Percentiles rank a stretch among this genome's conserved stretches.
Evolutionary conservation across 441 rosid species (phyloP).

Genomic region (Euphorbia celastroides): DNA sequence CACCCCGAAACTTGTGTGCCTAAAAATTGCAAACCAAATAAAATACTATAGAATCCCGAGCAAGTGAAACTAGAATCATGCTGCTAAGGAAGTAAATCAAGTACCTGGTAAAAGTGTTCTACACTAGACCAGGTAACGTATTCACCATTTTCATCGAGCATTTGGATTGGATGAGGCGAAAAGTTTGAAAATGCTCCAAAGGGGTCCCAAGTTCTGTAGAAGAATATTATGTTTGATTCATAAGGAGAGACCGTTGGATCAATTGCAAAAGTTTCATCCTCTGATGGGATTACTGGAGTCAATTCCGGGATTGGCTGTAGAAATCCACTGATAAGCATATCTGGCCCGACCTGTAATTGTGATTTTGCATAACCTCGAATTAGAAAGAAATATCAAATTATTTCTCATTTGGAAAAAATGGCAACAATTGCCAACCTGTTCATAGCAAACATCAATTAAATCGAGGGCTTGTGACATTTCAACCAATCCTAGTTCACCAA

Average conservation of each 20-base stretch:
- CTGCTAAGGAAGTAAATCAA: conserved; percentile 1
- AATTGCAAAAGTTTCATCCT: conserved; percentile 72
- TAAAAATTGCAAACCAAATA: conserved; percentile 22
- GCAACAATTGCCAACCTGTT: conserved; percentile 62
- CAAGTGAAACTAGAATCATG: conserved; percentile 16
- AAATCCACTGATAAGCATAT: conserved; percentile 88
- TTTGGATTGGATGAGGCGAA: conserved; percentile 82
- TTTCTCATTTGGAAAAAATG: background rate
- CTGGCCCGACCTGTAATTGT: conserved; percentile 94
- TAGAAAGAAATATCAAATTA: too few relatives aligned
- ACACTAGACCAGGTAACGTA: conserved; percentile 67
- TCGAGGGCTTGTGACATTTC: conserved; percentile 95
- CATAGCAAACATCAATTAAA: conserved; percentile 63
- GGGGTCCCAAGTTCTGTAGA: conserved; percentile 92
- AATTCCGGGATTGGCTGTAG: conserved; percentile 86
- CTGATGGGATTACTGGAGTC: conserved; percentile 74
- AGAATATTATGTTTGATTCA: conserved; percentile 70
- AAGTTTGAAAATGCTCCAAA: conserved; percentile 87
- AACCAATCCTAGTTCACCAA: conserved; percentile 97
- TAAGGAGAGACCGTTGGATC: conserved; percentile 70
- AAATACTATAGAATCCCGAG: background rate
- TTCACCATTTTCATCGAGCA: conserved; percentile 47
- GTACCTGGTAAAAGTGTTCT: conserved; percentile 90
- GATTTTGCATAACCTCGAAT: conserved; percentile 12
- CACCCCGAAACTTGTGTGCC: conserved; percentile 75